Base-by-base conservation (phyloP, 306 rosid species). In the Lagenaria siceraria region DNA sequence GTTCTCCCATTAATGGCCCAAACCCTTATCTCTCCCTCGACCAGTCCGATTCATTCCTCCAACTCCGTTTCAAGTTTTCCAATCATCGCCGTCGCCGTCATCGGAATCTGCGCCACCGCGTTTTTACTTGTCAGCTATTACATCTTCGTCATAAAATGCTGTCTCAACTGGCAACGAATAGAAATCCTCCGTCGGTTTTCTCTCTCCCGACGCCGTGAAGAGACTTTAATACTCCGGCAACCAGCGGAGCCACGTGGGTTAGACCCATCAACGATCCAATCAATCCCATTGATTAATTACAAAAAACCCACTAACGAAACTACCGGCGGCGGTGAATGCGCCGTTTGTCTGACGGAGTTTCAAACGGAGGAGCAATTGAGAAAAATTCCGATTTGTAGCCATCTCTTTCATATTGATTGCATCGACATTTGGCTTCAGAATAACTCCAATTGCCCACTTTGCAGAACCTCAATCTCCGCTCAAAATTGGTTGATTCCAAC, bases 101-200 rank as follows among this genome's bases (percentile, higher is more conserved):
- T 96, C 33, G 99, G 98, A 76, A 92, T 92, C 80, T 17, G 92
- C 38, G 96, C 99, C 72, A 96, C 99, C 0, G 97, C 97, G 35
- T 85, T 96, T 82, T 87, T 96, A 75, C 91, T 96, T 0, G 97
- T 96, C 24, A 79, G 89, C 77, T 96, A 96, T 85, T 96, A 96
- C 87, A 81, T 96, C 84, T 96, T 96, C 80, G 98, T 92, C 55
- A 96, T 96, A 84, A 96, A 92, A 54, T 89, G 99, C 90, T 96
- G 99, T 80, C 92, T 96, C 78, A 89, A 79, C 62, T 96, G 97
- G 99, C 99, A 96, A 84, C 87, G 92, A 6, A 88, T 96, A 43
- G 98, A 92, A 79, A 42, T 96, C 51, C 87, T 96, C 31, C 58
- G 93, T 19, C 91, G 98, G 0, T 72, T 72, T 49, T 72, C 60